These are phyloP conservation scores for Ogataea populi-albae DNA, from an alignment of 805 yeast species.

Conservation along the genomic window DNA sequence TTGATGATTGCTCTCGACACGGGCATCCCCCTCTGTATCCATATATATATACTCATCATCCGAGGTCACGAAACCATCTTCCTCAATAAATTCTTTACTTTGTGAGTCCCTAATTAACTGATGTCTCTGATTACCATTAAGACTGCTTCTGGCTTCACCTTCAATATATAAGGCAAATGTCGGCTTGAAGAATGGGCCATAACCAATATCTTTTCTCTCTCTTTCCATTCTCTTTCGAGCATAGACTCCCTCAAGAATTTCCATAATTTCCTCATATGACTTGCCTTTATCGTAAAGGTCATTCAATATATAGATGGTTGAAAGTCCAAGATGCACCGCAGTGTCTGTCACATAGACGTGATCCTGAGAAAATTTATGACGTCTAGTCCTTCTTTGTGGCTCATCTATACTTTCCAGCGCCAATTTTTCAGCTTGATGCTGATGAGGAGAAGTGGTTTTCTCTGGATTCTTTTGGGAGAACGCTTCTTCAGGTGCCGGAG, in stretches of 20 bases:
- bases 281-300: slow-evolving; percentile 30
- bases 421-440: too few species aligned
- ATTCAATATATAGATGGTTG: slow-evolving; percentile 28
- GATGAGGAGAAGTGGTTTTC: too few species aligned
- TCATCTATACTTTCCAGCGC: too few species aligned
- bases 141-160: slow-evolving; percentile 12
- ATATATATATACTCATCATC: slow-evolving; percentile 21
- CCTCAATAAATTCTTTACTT: slow-evolving; percentile 3
- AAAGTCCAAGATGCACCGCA: slow-evolving; percentile 32
- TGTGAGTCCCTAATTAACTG: too few species aligned
- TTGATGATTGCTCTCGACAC: slow-evolving; percentile 7
- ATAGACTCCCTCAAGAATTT: slow-evolving; percentile 26
- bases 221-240: slow-evolving; percentile 21
- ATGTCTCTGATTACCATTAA: neutral
- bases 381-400: slow-evolving; percentile 26
- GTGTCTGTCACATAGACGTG: slow-evolving; percentile 36
- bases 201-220: slow-evolving; percentile 27
- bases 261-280: slow-evolving; percentile 28
- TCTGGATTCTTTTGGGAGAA: too few species aligned
- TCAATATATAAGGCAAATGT: slow-evolving; percentile 23
- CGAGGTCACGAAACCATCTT: slow-evolving; percentile 9
- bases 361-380: slow-evolving; percentile 32
- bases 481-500: too few species aligned
- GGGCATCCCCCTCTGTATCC: slow-evolving; percentile 12
- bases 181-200: slow-evolving; percentile 28